Percentiles rank a stretch among this genome's conserved stretches.
phyloP scores from a whole-genome alignment of 305 asterid species.

The Caryopteris hybrid region DNA sequence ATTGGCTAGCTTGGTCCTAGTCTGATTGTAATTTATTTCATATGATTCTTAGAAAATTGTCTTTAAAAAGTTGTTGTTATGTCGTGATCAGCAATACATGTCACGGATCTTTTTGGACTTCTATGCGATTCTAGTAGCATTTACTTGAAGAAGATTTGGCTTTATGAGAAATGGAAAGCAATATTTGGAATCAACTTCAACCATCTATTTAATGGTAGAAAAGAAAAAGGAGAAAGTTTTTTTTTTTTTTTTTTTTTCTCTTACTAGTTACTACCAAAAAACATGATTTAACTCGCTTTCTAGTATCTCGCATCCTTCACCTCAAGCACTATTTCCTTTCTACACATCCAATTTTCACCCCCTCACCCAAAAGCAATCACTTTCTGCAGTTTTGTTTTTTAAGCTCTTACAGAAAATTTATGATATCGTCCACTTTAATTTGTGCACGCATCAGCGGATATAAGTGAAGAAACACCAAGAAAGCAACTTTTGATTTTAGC shows the following conservation, averaged over 20 bases:
- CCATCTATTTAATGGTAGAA: not conserved
- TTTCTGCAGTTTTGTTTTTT: not conserved
- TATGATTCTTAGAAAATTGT: not conserved
- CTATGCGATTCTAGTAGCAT: constrained; percentile 6
- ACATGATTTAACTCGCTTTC: not conserved
- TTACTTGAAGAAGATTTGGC: not conserved
- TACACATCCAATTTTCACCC: too few species aligned
- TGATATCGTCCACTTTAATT: not conserved
- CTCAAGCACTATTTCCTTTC: not conserved
- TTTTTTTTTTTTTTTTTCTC: too few species aligned
- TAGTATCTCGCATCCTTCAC: not conserved
- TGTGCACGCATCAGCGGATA: not conserved
- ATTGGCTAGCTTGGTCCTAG: not conserved
- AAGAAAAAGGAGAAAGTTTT: not conserved
- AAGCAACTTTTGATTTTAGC: not conserved
- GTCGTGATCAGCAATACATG: not conserved
- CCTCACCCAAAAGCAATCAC: not conserved
- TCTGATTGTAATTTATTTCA: not conserved
- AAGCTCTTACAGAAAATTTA: not conserved
- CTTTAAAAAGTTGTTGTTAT: not conserved
- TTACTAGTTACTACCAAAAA: not conserved
- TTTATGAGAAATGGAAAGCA: not conserved
- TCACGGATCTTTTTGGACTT: not conserved
- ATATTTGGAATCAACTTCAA: constrained; percentile 1
- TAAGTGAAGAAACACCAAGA: not conserved